Evolutionary conservation across 331 rosid genomes (phyloP).

Genomic region (Malus hybrid): DNA sequence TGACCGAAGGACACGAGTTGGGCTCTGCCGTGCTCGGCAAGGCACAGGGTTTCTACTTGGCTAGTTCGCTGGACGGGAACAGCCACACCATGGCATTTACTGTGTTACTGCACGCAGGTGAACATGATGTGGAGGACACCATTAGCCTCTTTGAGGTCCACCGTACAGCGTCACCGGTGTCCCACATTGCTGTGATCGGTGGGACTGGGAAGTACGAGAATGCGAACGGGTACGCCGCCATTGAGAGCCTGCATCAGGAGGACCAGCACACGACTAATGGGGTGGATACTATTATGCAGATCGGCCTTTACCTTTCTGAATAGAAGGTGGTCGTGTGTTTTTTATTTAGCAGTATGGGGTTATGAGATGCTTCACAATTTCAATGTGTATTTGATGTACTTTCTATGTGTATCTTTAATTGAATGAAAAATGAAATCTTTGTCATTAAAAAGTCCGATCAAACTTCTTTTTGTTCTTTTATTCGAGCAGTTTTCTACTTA

Average conservation of each 20-base stretch:
- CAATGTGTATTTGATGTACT: not conserved
- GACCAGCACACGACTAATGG: conserved; percentile 80
- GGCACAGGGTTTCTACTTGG: conserved; percentile 84
- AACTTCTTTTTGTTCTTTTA: not conserved
- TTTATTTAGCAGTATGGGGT: not conserved
- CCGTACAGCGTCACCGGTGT: conserved; percentile 49
- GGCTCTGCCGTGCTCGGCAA: conserved; percentile 62
- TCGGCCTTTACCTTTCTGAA: conserved; percentile 46
- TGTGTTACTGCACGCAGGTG: conserved; percentile 27
- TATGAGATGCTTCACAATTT: not conserved
- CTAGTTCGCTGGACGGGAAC: conserved; percentile 83
- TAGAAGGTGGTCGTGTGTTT: not conserved
- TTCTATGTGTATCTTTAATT: not conserved
- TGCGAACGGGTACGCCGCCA: conserved; percentile 63
- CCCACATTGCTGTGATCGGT: conserved; percentile 75
- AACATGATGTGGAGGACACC: conserved; percentile 47
- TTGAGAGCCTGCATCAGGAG: conserved; percentile 58
- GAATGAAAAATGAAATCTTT: not conserved
- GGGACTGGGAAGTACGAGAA: conserved; percentile 86
- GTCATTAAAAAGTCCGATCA: not conserved
- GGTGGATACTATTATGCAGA: conserved; percentile 59
- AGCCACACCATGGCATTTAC: conserved; percentile 66
- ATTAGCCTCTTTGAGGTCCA: conserved; percentile 81
- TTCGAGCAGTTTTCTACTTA: too few relatives aligned
- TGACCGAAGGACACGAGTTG: conserved; percentile 66